phyloP scores from a whole-genome alignment of 1,139 yeast species.

The Lodderomyces pseudojiufengensis region DNA sequence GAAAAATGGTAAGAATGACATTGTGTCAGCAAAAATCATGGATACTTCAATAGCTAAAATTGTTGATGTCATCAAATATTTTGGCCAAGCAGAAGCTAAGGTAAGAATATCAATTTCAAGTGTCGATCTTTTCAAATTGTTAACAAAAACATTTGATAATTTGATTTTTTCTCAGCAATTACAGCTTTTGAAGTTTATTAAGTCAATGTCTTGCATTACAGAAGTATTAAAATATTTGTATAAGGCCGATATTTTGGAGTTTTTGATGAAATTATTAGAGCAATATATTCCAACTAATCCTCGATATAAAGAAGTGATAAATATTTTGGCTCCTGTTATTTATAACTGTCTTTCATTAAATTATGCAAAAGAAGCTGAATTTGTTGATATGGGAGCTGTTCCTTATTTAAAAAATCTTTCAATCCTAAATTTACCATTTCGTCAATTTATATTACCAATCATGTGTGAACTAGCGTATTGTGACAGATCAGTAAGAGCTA shows the following conservation, averaged over 20 bases:
- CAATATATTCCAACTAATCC: constrained; percentile 24
- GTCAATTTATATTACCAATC: constrained; percentile 61
- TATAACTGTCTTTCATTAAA: constrained; percentile 61
- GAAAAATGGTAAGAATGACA: constrained; percentile 5
- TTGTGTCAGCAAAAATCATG: no score
- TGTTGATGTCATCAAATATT: constrained; percentile 36
- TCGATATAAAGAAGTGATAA: constrained; percentile 40
- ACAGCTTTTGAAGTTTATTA: constrained; percentile 39
- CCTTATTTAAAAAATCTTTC: constrained; percentile 49
- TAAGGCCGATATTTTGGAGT: constrained; percentile 41
- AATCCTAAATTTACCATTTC: constrained; percentile 45
- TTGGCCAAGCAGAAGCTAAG: constrained; percentile 43
- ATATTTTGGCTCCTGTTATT: constrained; percentile 41
- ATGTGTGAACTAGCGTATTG: constrained; percentile 61
- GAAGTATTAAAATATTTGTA: constrained; percentile 33
- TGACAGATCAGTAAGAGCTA: constrained; percentile 35
- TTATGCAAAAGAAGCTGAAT: constrained; percentile 47
- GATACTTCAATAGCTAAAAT: constrained; percentile 23
- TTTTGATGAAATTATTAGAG: constrained; percentile 30
- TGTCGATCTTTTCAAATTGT: constrained; percentile 42
- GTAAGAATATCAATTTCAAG: constrained; percentile 40
- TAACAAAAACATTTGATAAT: constrained; percentile 37
- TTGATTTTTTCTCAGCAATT: constrained; percentile 33
- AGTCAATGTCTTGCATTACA: constrained; percentile 39
- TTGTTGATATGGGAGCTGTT: constrained; percentile 52